Evolutionary conservation across 345 rosid genomes (phyloP).

Genomic region (Kernera saxatilis): DNA sequence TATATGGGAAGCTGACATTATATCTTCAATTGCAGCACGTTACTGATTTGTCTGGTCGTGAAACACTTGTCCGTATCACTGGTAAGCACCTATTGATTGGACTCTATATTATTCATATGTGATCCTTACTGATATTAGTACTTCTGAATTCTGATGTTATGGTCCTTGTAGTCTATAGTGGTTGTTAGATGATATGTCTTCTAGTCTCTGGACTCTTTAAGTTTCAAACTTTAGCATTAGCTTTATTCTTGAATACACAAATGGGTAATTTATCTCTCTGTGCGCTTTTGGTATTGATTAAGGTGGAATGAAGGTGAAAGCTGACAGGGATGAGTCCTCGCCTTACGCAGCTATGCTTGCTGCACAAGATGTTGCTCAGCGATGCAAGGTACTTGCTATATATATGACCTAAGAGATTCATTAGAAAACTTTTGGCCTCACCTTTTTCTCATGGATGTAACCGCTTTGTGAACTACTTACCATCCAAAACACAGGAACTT

Average conservation of each 20-base stretch:
- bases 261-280: neutral
- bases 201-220: neutral
- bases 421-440: neutral
- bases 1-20: neutral
- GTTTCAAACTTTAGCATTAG: neutral
- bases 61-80: conserved; percentile 85
- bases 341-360: conserved; percentile 92
- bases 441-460: neutral
- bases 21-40: conserved; percentile 54
- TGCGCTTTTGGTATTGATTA: conserved; percentile 5
- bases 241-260: neutral
- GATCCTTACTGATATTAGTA: too few species aligned
- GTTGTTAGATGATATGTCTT: neutral
- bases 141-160: neutral
- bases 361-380: conserved; percentile 64
- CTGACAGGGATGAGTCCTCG: conserved; percentile 76
- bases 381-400: conserved; percentile 57
- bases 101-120: too few species aligned
- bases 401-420: too few species aligned
- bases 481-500: conserved; percentile 43
- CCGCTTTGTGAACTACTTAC: neutral
- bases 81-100: conserved; percentile 37
- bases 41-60: conserved; percentile 88
- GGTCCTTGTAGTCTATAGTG: neutral
- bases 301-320: conserved; percentile 98